These are phyloP conservation scores for Dipodascopsis uninucleata DNA, from an alignment of 805 yeast species.

Conservation along the genomic window DNA sequence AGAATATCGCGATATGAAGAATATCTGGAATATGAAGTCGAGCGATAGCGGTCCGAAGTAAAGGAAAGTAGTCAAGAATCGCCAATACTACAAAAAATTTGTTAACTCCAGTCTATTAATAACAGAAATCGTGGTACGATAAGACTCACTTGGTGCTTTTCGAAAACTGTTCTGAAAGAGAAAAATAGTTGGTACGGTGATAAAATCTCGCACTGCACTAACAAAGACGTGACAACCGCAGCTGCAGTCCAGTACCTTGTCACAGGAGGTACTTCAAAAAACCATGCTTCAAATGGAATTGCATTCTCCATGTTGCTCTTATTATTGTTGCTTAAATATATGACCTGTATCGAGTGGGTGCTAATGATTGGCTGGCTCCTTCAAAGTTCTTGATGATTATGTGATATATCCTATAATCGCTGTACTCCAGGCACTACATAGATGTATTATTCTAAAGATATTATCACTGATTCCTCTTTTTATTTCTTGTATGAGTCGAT, in stretches of 20 bases:
- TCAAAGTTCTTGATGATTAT: no score
- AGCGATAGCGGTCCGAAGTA: constrained; percentile 44
- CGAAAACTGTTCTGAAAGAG: constrained; percentile 38
- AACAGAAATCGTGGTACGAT: neutral
- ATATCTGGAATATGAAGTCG: constrained; percentile 38
- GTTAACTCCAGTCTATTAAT: neutral
- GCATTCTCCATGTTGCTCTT: constrained; percentile 33
- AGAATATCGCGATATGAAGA: constrained; percentile 40
- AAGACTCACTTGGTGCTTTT: constrained; percentile 30
- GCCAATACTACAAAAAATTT: constrained; percentile 37
- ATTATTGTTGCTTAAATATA: no score
- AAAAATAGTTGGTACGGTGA: constrained; percentile 38
- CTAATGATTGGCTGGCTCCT: no score
- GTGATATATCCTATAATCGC: no score
- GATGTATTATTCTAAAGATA: no score
- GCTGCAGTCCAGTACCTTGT: constrained; percentile 42
- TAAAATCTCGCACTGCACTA: constrained; percentile 40
- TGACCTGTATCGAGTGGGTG: no score
- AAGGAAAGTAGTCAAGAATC: constrained; percentile 42
- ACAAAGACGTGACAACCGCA: constrained; percentile 35
- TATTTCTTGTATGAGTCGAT: no score
- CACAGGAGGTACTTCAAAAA: constrained; percentile 46
- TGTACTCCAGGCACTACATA: no score
- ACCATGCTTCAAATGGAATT: constrained; percentile 40
- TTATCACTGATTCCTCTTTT: no score